Evolutionary conservation across 2,329 filamentous ascomycete genomes (phyloP).

Genomic region (Hypoxylon sp.): DNA sequence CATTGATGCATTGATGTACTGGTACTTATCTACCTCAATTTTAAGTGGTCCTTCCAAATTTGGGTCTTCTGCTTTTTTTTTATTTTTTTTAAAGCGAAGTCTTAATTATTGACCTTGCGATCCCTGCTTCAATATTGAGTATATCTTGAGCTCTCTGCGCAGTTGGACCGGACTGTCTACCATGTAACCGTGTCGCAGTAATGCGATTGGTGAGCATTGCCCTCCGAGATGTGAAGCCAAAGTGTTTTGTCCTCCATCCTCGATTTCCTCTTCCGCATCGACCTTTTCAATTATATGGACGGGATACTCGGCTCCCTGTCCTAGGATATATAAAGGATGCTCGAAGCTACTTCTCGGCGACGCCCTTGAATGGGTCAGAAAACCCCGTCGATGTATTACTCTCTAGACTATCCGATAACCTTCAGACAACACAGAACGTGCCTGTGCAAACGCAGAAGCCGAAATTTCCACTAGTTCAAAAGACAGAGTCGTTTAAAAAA

Average conservation of each 20-base stretch:
- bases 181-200: slow-evolving; percentile 53
- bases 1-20: not conserved
- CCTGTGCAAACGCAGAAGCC: slow-evolving; percentile 27
- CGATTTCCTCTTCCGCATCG: slow-evolving; percentile 28
- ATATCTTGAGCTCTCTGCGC: not conserved
- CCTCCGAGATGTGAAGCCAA: slow-evolving; percentile 54
- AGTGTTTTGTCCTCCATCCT: slow-evolving; percentile 43
- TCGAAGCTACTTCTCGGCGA: slow-evolving; percentile 37
- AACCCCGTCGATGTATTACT: slow-evolving; percentile 39
- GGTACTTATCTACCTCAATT: slow-evolving; percentile 1
- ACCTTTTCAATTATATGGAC: slow-evolving; percentile 26
- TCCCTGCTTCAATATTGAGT: slow-evolving; percentile 8
- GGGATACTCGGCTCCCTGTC: slow-evolving; percentile 4
- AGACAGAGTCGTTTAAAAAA: slow-evolving; percentile 47
- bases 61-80: not conserved
- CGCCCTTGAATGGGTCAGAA: slow-evolving; percentile 25
- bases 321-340: slow-evolving; percentile 17
- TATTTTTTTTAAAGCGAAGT: not conserved
- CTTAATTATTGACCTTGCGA: not conserved
- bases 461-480: slow-evolving; percentile 40
- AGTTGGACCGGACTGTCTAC: slow-evolving; percentile 31
- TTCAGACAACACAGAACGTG: slow-evolving; percentile 6
- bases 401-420: slow-evolving; percentile 31
- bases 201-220: slow-evolving; percentile 54
- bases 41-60: slow-evolving; percentile 5